These are phyloP conservation scores for Uronychia setigera DNA, from an alignment of 73 alveolate genomes.

Conservation along the genomic window DNA sequence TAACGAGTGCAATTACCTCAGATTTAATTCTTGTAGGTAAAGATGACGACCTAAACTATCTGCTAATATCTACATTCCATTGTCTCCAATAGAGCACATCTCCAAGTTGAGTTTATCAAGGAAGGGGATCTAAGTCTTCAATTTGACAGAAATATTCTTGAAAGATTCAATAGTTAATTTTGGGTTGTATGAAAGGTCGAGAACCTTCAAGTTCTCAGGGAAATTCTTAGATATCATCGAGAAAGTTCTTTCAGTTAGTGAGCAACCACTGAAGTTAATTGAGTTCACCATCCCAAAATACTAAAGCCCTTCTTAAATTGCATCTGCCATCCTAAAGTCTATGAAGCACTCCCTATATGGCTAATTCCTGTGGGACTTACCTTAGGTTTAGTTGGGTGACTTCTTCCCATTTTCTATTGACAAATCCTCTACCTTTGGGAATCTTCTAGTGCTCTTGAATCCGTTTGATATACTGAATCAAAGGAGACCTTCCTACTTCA, in stretches of 20 bases:
- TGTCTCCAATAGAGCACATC: conserved; percentile 21
- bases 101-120: conserved; percentile 35
- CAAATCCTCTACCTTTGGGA: conserved; percentile 50
- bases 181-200: conserved; percentile 45
- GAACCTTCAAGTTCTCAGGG: conserved; percentile 16
- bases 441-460: conserved; percentile 10
- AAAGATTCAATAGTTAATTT: conserved; percentile 16
- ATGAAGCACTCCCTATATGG: conserved; percentile 27
- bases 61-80: conserved; percentile 5
- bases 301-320: conserved; percentile 25
- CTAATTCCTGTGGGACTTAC: conserved; percentile 15
- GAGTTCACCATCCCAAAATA: background rate
- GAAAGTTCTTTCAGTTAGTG: conserved; percentile 13
- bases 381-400: conserved; percentile 31
- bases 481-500: conserved; percentile 9
- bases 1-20: conserved; percentile 2
- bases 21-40: conserved; percentile 32
- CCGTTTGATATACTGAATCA: conserved; percentile 16
- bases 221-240: conserved; percentile 8
- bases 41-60: background rate
- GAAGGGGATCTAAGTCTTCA: conserved; percentile 11
- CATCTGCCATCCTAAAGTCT: conserved; percentile 9
- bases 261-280: conserved; percentile 14
- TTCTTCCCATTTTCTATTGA: conserved; percentile 12
- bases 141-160: background rate